These are phyloP conservation scores for Calonectria pseudoreteaudii DNA, from an alignment of 2,329 filamentous ascomycete genomes.

Conservation along the genomic window DNA sequence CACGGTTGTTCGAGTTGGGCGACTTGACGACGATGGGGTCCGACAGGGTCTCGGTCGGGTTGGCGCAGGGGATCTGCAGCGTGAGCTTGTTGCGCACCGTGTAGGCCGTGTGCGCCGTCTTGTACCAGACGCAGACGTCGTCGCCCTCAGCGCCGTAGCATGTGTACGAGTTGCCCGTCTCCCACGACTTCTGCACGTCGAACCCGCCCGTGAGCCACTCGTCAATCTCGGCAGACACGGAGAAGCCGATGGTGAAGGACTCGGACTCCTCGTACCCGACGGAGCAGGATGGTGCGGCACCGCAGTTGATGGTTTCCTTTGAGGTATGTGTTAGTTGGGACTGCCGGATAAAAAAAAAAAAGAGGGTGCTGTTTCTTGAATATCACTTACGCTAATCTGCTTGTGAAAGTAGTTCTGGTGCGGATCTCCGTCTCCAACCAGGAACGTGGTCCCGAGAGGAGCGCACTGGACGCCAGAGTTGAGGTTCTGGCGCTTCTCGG, in stretches of 20 bases:
- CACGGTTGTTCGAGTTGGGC: conserved; percentile 18
- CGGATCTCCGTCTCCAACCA: conserved; percentile 16
- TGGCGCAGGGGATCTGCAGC: neutral
- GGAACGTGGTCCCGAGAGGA: neutral
- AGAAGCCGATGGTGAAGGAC: conserved; percentile 20
- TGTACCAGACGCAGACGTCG: conserved; percentile 18
- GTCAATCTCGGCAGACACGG: neutral
- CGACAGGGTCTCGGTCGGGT: neutral
- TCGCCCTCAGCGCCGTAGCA: conserved; percentile 12
- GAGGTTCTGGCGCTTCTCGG: conserved; percentile 6
- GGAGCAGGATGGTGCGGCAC: neutral
- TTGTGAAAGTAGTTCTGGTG: conserved; percentile 21
- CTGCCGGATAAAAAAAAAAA: neutral
- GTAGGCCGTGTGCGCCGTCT: conserved; percentile 20
- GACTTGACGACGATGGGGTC: conserved; percentile 16
- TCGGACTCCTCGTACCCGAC: conserved; percentile 11
- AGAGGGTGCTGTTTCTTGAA: too few species aligned
- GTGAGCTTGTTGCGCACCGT: conserved; percentile 6
- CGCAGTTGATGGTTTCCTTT: conserved; percentile 21
- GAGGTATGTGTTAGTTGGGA: neutral
- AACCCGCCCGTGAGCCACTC: conserved; percentile 9
- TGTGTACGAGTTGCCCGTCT: conserved; percentile 15
- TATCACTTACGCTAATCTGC: conserved; percentile 13
- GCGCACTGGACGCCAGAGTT: conserved; percentile 5
- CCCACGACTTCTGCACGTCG: conserved; percentile 10